phyloP scores from a whole-genome alignment of 495 filamentous ascomycete genomes.

The Daldinia concentrica region DNA sequence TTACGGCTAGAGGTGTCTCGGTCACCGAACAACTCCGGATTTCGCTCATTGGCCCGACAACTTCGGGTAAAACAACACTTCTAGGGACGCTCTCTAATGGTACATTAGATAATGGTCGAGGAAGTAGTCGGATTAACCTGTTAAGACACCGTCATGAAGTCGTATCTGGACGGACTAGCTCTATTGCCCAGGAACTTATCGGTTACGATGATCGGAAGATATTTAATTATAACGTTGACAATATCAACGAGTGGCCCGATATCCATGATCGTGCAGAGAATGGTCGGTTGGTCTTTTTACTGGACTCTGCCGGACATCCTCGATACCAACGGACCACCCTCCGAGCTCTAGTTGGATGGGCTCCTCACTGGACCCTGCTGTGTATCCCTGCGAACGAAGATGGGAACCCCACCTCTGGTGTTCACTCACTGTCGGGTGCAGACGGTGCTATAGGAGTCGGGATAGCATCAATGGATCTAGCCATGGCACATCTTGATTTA shows the following conservation, averaged over 20 bases:
- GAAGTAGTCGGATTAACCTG: conserved; percentile 84
- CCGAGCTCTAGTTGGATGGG: conserved; percentile 91
- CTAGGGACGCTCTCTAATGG: conserved; percentile 88
- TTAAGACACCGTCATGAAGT: conserved; percentile 97
- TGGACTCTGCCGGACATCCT: conserved; percentile 90
- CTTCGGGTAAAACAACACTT: conserved; percentile 93
- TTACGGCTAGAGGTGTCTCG: conserved; percentile 45
- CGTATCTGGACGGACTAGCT: conserved; percentile 88
- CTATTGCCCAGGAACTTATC: conserved; percentile 89
- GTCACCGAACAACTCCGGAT: conserved; percentile 84
- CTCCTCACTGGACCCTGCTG: conserved; percentile 89
- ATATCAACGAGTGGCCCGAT: conserved; percentile 93
- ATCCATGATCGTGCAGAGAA: conserved; percentile 79
- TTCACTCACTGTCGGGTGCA: conserved; percentile 61
- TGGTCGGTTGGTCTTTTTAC: conserved; percentile 83
- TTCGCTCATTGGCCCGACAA: conserved; percentile 87
- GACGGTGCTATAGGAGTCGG: conserved; percentile 56
- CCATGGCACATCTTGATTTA: conserved; percentile 82
- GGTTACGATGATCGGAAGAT: conserved; percentile 77
- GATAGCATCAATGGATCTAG: conserved; percentile 66
- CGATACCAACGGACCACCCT: conserved; percentile 88
- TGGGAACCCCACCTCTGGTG: conserved; percentile 54
- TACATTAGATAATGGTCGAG: conserved; percentile 89
- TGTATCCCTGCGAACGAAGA: conserved; percentile 87
- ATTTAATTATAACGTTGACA: conserved; percentile 85